These are phyloP conservation scores for Eimeria nieschulzi DNA, from an alignment of 169 alveolate species.

Conservation along the genomic window DNA sequence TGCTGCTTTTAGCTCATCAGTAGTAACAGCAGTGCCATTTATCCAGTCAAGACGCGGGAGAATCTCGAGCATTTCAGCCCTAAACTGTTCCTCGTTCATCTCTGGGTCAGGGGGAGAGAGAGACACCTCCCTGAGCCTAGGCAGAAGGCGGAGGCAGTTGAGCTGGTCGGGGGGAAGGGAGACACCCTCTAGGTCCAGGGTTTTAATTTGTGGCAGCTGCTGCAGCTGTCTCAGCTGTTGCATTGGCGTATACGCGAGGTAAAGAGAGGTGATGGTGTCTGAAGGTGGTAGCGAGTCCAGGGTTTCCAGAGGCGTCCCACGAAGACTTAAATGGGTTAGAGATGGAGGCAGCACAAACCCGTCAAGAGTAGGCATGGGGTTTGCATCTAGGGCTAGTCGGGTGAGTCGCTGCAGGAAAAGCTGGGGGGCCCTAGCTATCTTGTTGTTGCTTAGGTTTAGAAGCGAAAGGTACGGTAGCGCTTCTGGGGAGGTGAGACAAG, in stretches of 20 bases:
- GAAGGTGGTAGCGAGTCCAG: conserved; percentile 50
- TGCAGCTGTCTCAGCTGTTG: conserved; percentile 48
- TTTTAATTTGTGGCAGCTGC: conserved; percentile 42
- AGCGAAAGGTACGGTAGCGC: conserved; percentile 69
- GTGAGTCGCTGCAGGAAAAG: conserved; percentile 58
- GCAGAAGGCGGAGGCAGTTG: conserved; percentile 54
- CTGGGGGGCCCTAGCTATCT: conserved; percentile 28
- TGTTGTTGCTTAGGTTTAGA: conserved; percentile 63
- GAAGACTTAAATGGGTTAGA: conserved; percentile 62
- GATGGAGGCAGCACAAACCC: conserved; percentile 62
- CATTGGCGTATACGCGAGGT: conserved; percentile 56
- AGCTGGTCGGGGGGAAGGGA: conserved; percentile 35
- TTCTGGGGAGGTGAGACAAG: conserved; percentile 41
- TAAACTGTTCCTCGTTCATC: conserved; percentile 50
- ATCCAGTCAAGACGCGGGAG: conserved; percentile 65
- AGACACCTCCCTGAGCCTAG: conserved; percentile 54
- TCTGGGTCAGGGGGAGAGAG: conserved; percentile 50
- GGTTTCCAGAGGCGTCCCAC: conserved; percentile 46
- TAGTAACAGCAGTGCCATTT: conserved; percentile 61
- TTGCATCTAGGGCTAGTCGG: conserved; percentile 70
- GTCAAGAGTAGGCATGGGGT: conserved; percentile 63
- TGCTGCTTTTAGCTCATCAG: conserved; percentile 66
- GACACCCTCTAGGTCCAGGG: conserved; percentile 49
- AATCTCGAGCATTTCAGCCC: conserved; percentile 54
- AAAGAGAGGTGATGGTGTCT: conserved; percentile 57